Evolutionary conservation across 2,329 filamentous ascomycete genomes (phyloP), one percentile per base, ranked within the genome.

Genomic region (Aspergillus phoenicis): DNA sequence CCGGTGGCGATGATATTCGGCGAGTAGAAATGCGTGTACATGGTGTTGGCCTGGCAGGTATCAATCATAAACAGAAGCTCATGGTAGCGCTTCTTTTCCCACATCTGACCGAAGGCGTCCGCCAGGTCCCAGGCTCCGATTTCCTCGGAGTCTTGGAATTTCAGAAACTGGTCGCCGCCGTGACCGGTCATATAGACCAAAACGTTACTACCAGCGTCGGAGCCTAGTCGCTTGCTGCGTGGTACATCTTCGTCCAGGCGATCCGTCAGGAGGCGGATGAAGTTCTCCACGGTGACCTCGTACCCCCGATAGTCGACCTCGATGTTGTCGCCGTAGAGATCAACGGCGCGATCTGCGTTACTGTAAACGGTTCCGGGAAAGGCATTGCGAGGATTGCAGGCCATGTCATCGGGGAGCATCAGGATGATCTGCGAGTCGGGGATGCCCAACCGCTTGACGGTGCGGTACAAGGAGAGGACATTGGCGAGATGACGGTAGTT

Each of bases 1-100:
- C 95, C 95, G 0, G 96, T 99, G 0, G 95, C 95, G 71, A 99
- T 93, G 71, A 99, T 97, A 73, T 98, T 98, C 52, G 94, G 94
- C 5, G 93, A 96, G 82, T 99, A 99, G 73, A 99, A 91, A 70
- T 97, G 94, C 74, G 89, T 94, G 81, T 97, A 99, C 93, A 99
- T 97, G 33, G 95, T 99, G 77, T 99, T 99, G 58, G 95, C 95
- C 80, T 99, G 95, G 81, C 95, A 99, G 0, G 95, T 99, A 77
- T 99, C 95, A 78, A 99, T 99, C 95, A 99, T 99, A 83, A 99
- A 99, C 60, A 99, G 86, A 68, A 99, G 88, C 78, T 99, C 95
- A 76, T 98, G 91, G 78, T 98, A 99, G 82, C 95, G 89, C 82
- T 96, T 96, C 87, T 99, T 99, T 84, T 99, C 95, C 91, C 93